Conservation (phyloP, 1,139 yeast genomes). For the Scheffersomyces parashehatae region DNA sequence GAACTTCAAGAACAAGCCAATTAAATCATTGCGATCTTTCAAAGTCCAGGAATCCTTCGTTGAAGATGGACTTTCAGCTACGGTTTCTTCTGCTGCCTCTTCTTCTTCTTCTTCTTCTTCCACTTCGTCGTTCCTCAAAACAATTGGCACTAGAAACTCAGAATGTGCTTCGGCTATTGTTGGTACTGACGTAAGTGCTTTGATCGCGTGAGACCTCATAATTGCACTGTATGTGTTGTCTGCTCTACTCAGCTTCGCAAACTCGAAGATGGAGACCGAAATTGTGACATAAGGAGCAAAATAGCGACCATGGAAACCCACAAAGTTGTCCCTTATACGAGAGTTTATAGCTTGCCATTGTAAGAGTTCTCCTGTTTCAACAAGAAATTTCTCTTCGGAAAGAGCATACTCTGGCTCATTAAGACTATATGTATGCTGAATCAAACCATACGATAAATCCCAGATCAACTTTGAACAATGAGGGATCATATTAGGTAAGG, state of each 20-base stretch:
- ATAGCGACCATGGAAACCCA: slow-evolving; percentile 18
- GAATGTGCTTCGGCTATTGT: slow-evolving; percentile 66
- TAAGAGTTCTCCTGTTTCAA: slow-evolving; percentile 19
- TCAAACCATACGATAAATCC: slow-evolving; percentile 49
- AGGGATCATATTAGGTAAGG: slow-evolving; percentile 48
- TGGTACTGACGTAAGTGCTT: slow-evolving; percentile 56
- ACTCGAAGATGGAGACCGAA: slow-evolving; percentile 32
- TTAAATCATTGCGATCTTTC: slow-evolving; percentile 61
- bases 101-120: slow-evolving; percentile 9
- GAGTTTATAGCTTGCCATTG: slow-evolving; percentile 34
- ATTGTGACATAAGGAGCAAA: slow-evolving; percentile 23
- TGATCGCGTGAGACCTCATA: slow-evolving; percentile 49
- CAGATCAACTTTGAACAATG: slow-evolving; percentile 55
- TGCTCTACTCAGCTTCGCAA: slow-evolving; percentile 34
- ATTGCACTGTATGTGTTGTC: slow-evolving; percentile 34
- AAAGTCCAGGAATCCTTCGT: slow-evolving; percentile 46
- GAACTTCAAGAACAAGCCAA: slow-evolving; percentile 66
- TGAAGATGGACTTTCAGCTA: slow-evolving; percentile 10
- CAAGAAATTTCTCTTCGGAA: slow-evolving; percentile 19
- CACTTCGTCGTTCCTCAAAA: slow-evolving; percentile 35
- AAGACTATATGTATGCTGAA: not conserved
- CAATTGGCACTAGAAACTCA: slow-evolving; percentile 53
- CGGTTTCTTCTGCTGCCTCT: slow-evolving; percentile 3
- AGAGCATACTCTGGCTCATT: slow-evolving; percentile 14
- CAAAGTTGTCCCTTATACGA: slow-evolving; percentile 30